Evolutionary conservation across 352 stramenopile genomes (phyloP), one percentile per base, ranked within the genome.

Genomic region (Pythium brassicae): DNA sequence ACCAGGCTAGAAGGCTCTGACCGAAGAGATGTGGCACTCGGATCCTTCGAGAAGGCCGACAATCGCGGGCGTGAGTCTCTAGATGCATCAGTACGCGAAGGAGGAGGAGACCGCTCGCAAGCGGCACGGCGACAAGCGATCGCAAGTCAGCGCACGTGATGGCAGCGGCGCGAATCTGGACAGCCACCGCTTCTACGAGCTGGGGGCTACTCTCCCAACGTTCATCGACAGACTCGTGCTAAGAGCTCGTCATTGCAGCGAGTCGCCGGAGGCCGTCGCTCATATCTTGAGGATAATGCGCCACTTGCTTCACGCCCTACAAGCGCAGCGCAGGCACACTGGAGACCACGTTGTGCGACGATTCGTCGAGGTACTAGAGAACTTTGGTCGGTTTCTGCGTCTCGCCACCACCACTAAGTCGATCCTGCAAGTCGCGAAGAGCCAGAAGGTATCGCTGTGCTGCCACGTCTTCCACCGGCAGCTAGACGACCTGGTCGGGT

Each of bases 191-290:
- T 40, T 49, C 37, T 19, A 11, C 1, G 50, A 48, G 7, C 39
- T 56, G 2, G 37, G 50, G 10, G 15, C 25, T 8, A 48, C 50
- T 2, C 26, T 56, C 19, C 37, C 26, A 12, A 39, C n/a, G 15
- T 56, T 37, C 25, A 8, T 56, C 15, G 37, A 56, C 29, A 35
- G n/a, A n/a, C n/a, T n/a, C n/a, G n/a, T n/a, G n/a, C n/a, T n/a
- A n/a, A n/a, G n/a, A n/a, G n/a, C n/a, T n/a, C 29, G 29, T 35
- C 29, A 10, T 35, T 35, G 29, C 29, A 35, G 29, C 29, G 9
- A 35, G 29, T 35, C 29, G 4, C 29, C 29, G n/a, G 5, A 35
- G 5, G 29, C 9, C 29, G 29, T 35, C 29, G 29, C 29, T 4
- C 29, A 35, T 9, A 35, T 35, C 29, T 35, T 35, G 29, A 35